Conservation (phyloP, 495 filamentous ascomycete species). For the Hypomontagnella monticulosa region DNA sequence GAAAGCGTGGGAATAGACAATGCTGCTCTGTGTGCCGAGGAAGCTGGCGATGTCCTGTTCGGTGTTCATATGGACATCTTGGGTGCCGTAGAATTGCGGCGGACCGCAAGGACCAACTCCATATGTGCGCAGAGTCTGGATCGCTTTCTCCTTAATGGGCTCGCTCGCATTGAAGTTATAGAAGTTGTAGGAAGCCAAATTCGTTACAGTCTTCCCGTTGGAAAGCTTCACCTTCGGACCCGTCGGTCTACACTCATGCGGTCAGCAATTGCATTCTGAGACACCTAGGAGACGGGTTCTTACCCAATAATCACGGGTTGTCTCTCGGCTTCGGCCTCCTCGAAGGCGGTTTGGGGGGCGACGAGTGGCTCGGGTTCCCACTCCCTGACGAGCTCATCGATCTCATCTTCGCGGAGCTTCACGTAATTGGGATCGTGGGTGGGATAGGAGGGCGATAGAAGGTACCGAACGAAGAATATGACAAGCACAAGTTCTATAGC, state of each 20-base stretch:
- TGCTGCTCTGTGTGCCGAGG: conserved; percentile 85
- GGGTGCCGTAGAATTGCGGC: conserved; percentile 96
- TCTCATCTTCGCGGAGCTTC: conserved; percentile 90
- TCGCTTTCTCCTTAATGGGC: conserved; percentile 89
- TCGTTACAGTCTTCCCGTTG: conserved; percentile 88
- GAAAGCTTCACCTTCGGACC: conserved; percentile 89
- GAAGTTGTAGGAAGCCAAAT: conserved; percentile 93
- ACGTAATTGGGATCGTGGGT: conserved; percentile 88
- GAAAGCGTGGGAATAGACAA: conserved; percentile 95
- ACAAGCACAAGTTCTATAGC: conserved; percentile 95
- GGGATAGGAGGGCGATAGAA: conserved; percentile 89
- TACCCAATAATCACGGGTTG: conserved; percentile 89
- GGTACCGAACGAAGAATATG: conserved; percentile 92
- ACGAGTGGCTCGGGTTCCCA: conserved; percentile 97
- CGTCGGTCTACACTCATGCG: conserved; percentile 70
- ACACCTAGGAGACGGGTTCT: conserved; percentile 20
- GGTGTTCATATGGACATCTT: conserved; percentile 97
- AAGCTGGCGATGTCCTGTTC: conserved; percentile 93
- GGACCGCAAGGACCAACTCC: conserved; percentile 97
- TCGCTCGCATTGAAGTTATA: conserved; percentile 97
- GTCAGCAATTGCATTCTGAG: conserved; percentile 1
- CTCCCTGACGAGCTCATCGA: conserved; percentile 96
- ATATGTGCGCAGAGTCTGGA: conserved; percentile 91
- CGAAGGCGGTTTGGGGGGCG: conserved; percentile 71
- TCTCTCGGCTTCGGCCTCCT: conserved; percentile 85